These are phyloP conservation scores for Backusella luteola DNA, from an alignment of 192 early-diverging fungal genomes.

Conservation along the genomic window DNA sequence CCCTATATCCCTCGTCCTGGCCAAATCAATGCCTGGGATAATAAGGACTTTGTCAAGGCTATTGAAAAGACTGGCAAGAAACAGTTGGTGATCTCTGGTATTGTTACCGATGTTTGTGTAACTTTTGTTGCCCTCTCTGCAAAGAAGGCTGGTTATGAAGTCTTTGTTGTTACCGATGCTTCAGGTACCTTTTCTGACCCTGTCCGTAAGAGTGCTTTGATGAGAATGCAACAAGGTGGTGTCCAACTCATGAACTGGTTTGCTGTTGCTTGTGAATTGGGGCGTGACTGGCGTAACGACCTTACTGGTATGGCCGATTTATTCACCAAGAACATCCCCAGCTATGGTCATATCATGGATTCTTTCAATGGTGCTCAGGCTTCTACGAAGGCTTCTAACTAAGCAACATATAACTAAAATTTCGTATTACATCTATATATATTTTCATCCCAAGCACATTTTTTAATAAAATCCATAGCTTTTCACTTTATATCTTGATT, in stretches of 20 bases:
- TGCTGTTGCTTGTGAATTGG: constrained; percentile 27
- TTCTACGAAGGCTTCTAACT: no score
- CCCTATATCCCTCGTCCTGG: constrained; percentile 23
- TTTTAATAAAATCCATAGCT: no score
- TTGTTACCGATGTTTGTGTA: constrained; percentile 34
- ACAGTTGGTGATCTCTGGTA: constrained; percentile 29
- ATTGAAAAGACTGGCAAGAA: constrained; percentile 26
- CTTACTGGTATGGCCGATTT: constrained; percentile 23
- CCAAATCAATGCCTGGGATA: constrained; percentile 32
- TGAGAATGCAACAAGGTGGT: constrained; percentile 24
- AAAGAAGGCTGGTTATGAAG: constrained; percentile 29
- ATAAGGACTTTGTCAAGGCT: constrained; percentile 19
- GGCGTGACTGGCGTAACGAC: constrained; percentile 28
- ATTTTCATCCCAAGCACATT: no score
- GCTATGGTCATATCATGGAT: constrained; percentile 22
- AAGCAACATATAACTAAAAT: no score
- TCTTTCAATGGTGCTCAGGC: constrained; percentile 20
- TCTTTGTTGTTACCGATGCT: constrained; percentile 33
- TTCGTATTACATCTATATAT: no score
- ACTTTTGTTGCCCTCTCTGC: constrained; percentile 31
- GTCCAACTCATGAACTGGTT: constrained; percentile 34
- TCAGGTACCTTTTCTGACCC: constrained; percentile 31
- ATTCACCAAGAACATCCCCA: constrained; percentile 22
- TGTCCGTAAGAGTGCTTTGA: constrained; percentile 22
- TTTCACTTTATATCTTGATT: no score